Evolutionary conservation across 2,329 filamentous ascomycete species (phyloP).

Genomic region (Zopfia rhizophila): DNA sequence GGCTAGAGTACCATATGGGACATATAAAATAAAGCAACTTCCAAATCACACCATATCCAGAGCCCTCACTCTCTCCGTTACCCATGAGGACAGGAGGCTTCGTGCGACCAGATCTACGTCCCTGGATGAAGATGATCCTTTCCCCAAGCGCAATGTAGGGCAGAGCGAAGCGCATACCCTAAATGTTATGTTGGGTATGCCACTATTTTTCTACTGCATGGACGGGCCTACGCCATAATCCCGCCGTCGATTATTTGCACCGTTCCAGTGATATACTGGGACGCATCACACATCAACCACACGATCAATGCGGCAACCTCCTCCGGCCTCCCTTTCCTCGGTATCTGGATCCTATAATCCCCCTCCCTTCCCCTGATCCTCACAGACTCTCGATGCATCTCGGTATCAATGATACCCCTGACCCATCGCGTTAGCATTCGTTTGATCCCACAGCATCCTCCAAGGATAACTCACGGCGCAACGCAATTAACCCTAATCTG

Average conservation of each 20-base stretch:
- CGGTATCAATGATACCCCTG: slow-evolving; percentile 36
- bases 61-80: too few species aligned
- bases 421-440: background rate
- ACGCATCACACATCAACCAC: slow-evolving; percentile 57
- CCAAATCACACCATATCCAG: too few species aligned
- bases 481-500: slow-evolving; percentile 37
- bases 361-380: slow-evolving; percentile 22
- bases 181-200: too few species aligned
- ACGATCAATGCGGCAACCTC: slow-evolving; percentile 55
- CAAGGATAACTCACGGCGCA: slow-evolving; percentile 31
- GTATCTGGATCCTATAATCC: slow-evolving; percentile 26
- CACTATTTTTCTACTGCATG: too few species aligned
- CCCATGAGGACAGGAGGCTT: too few species aligned
- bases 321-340: slow-evolving; percentile 30
- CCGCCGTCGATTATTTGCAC: slow-evolving; percentile 58
- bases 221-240: slow-evolving; percentile 36
- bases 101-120: too few species aligned
- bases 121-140: too few species aligned
- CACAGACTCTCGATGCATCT: slow-evolving; percentile 31
- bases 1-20: too few species aligned
- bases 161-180: too few species aligned
- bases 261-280: slow-evolving; percentile 57
- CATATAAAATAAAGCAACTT: too few species aligned
- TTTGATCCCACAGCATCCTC: too few species aligned
- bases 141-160: too few species aligned